A percentile compares a stretch with the other conserved stretches of the same genome.
Evolutionary conservation across 2,329 filamentous ascomycete genomes (phyloP).

Genomic region (Fusarium clavum): DNA sequence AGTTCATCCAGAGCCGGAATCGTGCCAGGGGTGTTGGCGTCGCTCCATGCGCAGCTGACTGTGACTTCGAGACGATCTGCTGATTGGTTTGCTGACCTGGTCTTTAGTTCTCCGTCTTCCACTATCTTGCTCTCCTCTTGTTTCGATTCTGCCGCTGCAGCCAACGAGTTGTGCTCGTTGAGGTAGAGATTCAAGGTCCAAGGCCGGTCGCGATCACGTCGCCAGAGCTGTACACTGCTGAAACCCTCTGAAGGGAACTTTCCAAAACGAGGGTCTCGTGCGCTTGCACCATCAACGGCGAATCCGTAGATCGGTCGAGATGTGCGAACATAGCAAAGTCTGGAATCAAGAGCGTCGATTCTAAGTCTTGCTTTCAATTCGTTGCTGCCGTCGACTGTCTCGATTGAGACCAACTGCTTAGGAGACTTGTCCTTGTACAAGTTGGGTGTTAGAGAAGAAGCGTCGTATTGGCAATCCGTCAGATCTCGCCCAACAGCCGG

Average conservation of each 20-base stretch:
- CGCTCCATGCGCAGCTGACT: constrained; percentile 87
- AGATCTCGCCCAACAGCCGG: constrained; percentile 59
- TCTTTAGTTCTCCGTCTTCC: constrained; percentile 31
- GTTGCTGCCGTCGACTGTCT: constrained; percentile 48
- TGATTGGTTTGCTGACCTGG: constrained; percentile 8
- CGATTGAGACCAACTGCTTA: constrained; percentile 72
- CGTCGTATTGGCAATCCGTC: constrained; percentile 76
- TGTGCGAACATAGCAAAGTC: constrained; percentile 80
- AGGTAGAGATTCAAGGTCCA: constrained; percentile 71
- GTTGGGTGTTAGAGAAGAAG: constrained; percentile 68
- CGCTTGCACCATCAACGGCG: constrained; percentile 68
- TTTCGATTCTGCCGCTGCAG: background rate
- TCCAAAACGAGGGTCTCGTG: constrained; percentile 73
- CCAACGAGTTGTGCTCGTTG: constrained; percentile 21
- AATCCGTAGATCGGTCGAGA: constrained; percentile 74
- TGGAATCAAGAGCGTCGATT: constrained; percentile 79
- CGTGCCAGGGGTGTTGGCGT: constrained; percentile 76
- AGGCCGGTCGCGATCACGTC: constrained; percentile 78
- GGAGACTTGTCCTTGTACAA: constrained; percentile 63
- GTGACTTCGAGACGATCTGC: constrained; percentile 65
- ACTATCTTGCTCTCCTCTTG: background rate
- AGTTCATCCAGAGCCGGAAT: constrained; percentile 90
- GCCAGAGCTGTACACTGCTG: constrained; percentile 81
- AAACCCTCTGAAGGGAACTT: constrained; percentile 71
- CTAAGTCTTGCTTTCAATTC: constrained; percentile 69